A percentile compares a stretch with the other conserved stretches of the same genome.
Evolutionary conservation across 306 rosid genomes (phyloP).

Genomic region (Ceratonia siliqua): DNA sequence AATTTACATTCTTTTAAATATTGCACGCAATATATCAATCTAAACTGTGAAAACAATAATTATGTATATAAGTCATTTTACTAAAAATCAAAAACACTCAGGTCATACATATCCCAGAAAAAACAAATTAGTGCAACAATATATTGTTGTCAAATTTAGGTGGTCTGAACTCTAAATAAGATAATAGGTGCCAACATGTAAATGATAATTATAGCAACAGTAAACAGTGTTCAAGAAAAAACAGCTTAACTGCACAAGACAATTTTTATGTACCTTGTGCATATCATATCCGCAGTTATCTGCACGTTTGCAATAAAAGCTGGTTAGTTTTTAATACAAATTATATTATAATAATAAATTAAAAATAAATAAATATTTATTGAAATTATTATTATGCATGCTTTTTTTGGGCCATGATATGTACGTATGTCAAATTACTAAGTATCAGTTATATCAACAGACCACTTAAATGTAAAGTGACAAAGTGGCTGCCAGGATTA

Average conservation of each 20-base stretch:
- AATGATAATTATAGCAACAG: neutral
- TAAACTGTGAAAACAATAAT: neutral
- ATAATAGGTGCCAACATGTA: neutral
- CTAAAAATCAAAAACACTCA: neutral
- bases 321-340: constrained; percentile 39
- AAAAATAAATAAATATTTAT: neutral
- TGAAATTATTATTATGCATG: too few species aligned
- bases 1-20: neutral
- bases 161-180: constrained; percentile 15
- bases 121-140: neutral
- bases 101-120: constrained; percentile 11
- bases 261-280: constrained; percentile 61
- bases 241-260: constrained; percentile 13
- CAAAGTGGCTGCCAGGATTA: too few species aligned
- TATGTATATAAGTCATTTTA: neutral
- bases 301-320: constrained; percentile 51
- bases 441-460: neutral
- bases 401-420: neutral
- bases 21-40: neutral
- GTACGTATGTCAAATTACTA: neutral
- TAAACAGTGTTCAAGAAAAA: neutral
- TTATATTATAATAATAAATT: neutral
- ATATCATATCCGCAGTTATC: constrained; percentile 76
- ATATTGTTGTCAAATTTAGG: neutral
- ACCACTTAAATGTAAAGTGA: neutral